These are phyloP conservation scores for Eucalyptus erythrocorys DNA, from an alignment of 345 rosid species.

Conservation along the genomic window DNA sequence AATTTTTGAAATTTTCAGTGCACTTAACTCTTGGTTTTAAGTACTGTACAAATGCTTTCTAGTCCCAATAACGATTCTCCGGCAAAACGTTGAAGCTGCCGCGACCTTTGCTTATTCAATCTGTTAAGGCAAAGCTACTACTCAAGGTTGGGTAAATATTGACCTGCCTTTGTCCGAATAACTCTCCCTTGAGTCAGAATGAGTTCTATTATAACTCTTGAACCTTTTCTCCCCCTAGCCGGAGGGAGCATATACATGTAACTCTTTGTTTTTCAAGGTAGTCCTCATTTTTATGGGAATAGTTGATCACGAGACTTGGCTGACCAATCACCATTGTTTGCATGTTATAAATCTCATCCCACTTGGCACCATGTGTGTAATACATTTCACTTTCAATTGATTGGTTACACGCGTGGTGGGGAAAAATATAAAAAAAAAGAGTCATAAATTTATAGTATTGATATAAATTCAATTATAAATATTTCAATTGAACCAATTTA, in stretches of 20 bases:
- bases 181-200: background rate
- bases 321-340: background rate
- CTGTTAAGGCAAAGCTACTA: background rate
- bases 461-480: too few relatives aligned
- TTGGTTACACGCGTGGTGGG: background rate
- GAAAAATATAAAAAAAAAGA: too few relatives aligned
- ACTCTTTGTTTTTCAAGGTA: background rate
- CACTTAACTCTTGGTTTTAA: too few relatives aligned
- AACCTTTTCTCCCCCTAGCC: background rate
- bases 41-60: background rate
- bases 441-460: too few relatives aligned
- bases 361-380: background rate
- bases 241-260: too few relatives aligned
- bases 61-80: background rate
- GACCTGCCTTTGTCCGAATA: background rate
- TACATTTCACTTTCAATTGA: too few relatives aligned
- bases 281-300: background rate
- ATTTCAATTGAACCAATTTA: fast-evolving
- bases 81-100: background rate
- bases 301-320: background rate
- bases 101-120: background rate
- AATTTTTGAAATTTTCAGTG: too few relatives aligned
- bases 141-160: background rate
- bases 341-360: background rate
- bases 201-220: background rate